phyloP scores from a whole-genome alignment of 148 eudicot genomes.

The Dianthus caryophyllus region DNA sequence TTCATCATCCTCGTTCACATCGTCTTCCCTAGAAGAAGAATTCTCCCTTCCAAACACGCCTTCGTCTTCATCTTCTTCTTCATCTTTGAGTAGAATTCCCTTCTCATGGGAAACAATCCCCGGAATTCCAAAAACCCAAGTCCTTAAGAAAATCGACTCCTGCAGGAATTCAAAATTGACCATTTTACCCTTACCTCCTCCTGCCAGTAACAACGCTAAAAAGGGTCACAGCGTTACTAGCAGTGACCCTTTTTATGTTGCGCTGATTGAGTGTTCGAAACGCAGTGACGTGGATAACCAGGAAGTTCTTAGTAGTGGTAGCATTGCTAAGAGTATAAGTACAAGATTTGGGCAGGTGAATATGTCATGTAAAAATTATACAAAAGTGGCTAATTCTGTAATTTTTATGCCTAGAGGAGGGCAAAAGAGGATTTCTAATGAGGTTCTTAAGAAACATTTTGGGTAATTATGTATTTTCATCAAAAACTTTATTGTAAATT shows the following conservation, averaged over 20 bases:
- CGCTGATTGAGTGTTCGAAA: slow-evolving; percentile 69
- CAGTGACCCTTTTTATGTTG: slow-evolving; percentile 40
- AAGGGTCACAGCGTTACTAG: slow-evolving; percentile 11
- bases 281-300: slow-evolving; percentile 12
- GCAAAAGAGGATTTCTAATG: slow-evolving; percentile 19
- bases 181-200: slow-evolving; percentile 63
- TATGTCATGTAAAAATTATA: slow-evolving; percentile 26
- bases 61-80: slow-evolving; percentile 18
- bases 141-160: slow-evolving; percentile 24
- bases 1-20: slow-evolving; percentile 25
- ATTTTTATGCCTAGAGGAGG: slow-evolving; percentile 24
- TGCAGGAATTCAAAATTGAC: not conserved
- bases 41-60: slow-evolving; percentile 22
- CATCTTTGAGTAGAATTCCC: slow-evolving; percentile 38
- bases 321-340: slow-evolving; percentile 5
- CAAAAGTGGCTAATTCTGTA: slow-evolving; percentile 21
- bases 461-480: not conserved
- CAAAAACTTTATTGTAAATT: not conserved
- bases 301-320: not conserved
- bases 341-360: slow-evolving; percentile 25
- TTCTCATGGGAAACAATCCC: slow-evolving; percentile 80
- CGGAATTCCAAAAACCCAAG: slow-evolving; percentile 56
- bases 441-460: slow-evolving; percentile 15
- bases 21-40: slow-evolving; percentile 21
- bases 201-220: slow-evolving; percentile 19